Evolutionary conservation across 176 grass and related monocot genomes (phyloP).

Genomic region (Eleusine indica): DNA sequence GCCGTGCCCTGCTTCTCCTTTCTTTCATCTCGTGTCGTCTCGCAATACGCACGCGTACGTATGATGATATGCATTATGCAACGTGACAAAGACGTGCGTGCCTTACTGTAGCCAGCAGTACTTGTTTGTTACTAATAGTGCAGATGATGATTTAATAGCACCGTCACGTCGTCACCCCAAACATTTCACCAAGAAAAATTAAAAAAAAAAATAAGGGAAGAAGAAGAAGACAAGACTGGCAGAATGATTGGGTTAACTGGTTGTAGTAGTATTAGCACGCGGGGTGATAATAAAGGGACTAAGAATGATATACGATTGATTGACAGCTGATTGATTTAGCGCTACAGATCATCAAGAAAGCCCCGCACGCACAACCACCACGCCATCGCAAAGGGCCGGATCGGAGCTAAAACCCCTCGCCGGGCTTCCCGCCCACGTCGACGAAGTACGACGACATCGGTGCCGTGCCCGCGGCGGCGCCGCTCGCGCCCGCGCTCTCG

Average conservation of each 20-base stretch:
- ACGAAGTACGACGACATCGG: slow-evolving; percentile 59
- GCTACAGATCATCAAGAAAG: background rate
- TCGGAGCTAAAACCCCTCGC: slow-evolving; percentile 56
- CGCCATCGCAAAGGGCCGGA: background rate
- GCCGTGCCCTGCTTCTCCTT: background rate
- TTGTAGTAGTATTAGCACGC: background rate
- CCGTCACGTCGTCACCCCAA: background rate
- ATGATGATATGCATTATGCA: background rate
- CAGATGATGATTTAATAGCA: no score
- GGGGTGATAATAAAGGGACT: background rate
- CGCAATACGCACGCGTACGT: background rate
- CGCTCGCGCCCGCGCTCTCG: slow-evolving; percentile 41
- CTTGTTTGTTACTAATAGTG: background rate
- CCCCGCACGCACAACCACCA: background rate
- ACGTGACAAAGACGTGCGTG: slow-evolving; percentile 14
- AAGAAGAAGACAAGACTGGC: background rate
- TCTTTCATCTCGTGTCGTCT: slow-evolving; percentile 39
- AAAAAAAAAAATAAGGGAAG: background rate
- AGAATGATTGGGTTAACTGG: slow-evolving; percentile 30
- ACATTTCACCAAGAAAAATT: background rate
- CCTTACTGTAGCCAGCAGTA: background rate
- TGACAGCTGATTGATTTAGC: slow-evolving; percentile 6
- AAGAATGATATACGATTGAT: slow-evolving; percentile 11
- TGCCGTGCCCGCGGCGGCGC: background rate
- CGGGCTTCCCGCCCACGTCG: slow-evolving; percentile 53